Evolutionary conservation across 352 stramenopile genomes (phyloP), one percentile per base, ranked within the genome.

Genomic region (Phytophthora europaea): DNA sequence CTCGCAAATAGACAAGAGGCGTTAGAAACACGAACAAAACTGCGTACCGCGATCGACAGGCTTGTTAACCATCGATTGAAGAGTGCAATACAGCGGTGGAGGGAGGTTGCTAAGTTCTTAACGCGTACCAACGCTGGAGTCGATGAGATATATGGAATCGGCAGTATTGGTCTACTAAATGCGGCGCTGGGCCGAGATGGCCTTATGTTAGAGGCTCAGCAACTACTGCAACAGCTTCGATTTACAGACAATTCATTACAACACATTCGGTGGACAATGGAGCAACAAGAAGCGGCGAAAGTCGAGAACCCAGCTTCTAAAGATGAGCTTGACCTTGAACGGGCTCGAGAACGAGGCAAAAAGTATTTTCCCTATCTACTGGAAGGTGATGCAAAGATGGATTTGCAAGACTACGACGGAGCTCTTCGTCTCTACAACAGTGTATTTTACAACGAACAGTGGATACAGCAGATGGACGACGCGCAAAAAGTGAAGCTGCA

Each of bases 331-430:
- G 70, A 70, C 9, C 43, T 51, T 23, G 26, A 67, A 47, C 31
- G 20, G 23, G 8, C 26, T 51, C 64, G 55, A 52, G 15, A 69
- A 22, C 64, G 57, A 53, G 70, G 77, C 33, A 75, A 84, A 16
- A 91, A 84, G 40, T 89, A 76, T 26, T 79, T 76, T n/a, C 50
- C 73, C 0, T 78, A 81, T 55, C 53, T 91, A 51, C 38, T 91
- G 6, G 80, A 95, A 76, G 87, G 81, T 0, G 83, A 92, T 23
- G 67, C 84, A 15, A 89, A 85, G 47, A 83, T 91, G 78, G 73
- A 86, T 55, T 43, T 94, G 31, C 67, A 78, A 47, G 79, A 93
- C 12, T 88, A 80, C 20, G 73, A 80, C 16, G 76, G 72, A 47
- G 87, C 85, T 8, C 61, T 79, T 9, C 65, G 34, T 0, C 67